These are phyloP conservation scores for Vitis rotundifolia DNA, from an alignment of 164 flowering plant genomes.

Conservation along the genomic window DNA sequence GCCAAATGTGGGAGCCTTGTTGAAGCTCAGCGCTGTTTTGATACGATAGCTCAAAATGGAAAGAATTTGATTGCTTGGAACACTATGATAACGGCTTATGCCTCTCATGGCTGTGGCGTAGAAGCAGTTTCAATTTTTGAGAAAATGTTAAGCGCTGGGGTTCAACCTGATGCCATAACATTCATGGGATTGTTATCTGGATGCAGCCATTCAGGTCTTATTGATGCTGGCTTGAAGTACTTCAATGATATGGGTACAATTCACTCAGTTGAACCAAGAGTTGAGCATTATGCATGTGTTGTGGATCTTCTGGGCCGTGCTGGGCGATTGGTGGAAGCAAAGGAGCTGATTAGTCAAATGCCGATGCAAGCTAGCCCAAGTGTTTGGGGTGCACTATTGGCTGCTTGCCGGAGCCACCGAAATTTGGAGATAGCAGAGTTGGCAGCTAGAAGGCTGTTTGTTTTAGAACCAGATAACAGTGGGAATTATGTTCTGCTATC, in stretches of 20 bases:
- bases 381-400: slow-evolving; percentile 65
- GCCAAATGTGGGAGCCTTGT: slow-evolving; percentile 52
- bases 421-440: slow-evolving; percentile 49
- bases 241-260: slow-evolving; percentile 37
- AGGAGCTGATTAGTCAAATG: slow-evolving; percentile 36
- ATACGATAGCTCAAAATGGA: slow-evolving; percentile 19
- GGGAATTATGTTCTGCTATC: slow-evolving; percentile 59
- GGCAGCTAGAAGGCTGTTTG: slow-evolving; percentile 51
- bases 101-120: slow-evolving; percentile 55
- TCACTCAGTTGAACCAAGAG: slow-evolving; percentile 21
- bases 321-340: slow-evolving; percentile 42
- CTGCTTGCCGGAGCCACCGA: slow-evolving; percentile 48
- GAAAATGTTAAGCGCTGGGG: slow-evolving; percentile 42
- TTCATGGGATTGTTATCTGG: slow-evolving; percentile 56
- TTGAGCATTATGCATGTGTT: slow-evolving; percentile 56
- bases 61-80: slow-evolving; percentile 49
- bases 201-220: slow-evolving; percentile 60
- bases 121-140: slow-evolving; percentile 44
- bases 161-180: slow-evolving; percentile 49
- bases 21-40: slow-evolving; percentile 39
- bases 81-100: slow-evolving; percentile 58
- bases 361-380: slow-evolving; percentile 45
- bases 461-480: slow-evolving; percentile 55
- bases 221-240: slow-evolving; percentile 42
- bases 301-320: slow-evolving; percentile 60